A percentile compares a stretch with the other conserved stretches of the same genome.
phyloP scores from a whole-genome alignment of 2,329 filamentous ascomycete species.

The Juglanconis sp. region DNA sequence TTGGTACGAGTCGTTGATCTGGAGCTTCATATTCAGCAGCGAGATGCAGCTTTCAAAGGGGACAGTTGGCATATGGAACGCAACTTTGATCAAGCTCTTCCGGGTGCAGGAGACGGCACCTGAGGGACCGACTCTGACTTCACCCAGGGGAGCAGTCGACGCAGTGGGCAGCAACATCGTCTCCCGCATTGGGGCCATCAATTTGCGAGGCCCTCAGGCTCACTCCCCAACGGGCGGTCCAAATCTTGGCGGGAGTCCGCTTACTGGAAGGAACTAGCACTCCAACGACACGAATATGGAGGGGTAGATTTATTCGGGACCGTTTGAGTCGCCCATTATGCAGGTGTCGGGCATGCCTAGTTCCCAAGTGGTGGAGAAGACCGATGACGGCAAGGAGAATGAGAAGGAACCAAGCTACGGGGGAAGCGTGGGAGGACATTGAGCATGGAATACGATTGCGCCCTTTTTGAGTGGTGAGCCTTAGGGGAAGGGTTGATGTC shows the following conservation, averaged over 20 bases:
- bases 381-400: not conserved
- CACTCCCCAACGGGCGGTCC: not conserved
- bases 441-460: not conserved
- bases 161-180: conserved; percentile 89
- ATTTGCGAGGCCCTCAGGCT: conserved; percentile 51
- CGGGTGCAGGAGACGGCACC: conserved; percentile 81
- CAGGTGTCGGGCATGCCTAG: not conserved
- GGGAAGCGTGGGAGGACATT: not conserved
- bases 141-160: conserved; percentile 86
- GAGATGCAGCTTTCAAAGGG: conserved; percentile 87
- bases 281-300: not conserved
- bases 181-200: conserved; percentile 78
- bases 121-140: conserved; percentile 75
- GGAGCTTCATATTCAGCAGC: conserved; percentile 86
- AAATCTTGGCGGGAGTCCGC: not conserved
- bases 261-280: not conserved
- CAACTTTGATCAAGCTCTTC: conserved; percentile 84
- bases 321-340: not conserved
- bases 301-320: not conserved
- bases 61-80: conserved; percentile 91
- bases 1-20: conserved; percentile 94
- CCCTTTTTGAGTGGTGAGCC: not conserved
- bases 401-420: not conserved
- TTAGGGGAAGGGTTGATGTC: not conserved
- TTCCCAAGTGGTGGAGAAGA: not conserved